A percentile compares a stretch with the other conserved stretches of the same genome.
Evolutionary conservation across 495 filamentous ascomycete genomes (phyloP).

Genomic region (Tuber magnatum): DNA sequence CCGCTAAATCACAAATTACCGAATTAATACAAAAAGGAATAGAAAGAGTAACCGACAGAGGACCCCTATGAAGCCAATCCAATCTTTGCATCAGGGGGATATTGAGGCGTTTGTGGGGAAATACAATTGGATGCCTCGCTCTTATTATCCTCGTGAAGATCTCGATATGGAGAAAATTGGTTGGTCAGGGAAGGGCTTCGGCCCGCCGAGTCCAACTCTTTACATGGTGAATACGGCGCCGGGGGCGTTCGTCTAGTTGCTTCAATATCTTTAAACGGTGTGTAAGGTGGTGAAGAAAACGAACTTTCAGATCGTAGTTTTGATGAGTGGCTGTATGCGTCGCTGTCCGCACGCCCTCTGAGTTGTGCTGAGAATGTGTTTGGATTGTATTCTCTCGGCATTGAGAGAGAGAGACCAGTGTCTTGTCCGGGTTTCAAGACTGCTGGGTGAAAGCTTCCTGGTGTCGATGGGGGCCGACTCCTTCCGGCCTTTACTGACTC

Average conservation of each 20-base stretch:
- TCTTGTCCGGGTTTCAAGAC: neutral
- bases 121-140: slow-evolving; percentile 20
- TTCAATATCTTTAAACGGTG: slow-evolving; percentile 27
- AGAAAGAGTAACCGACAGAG: slow-evolving; percentile 4
- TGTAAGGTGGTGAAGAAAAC: slow-evolving; percentile 29
- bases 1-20: slow-evolving; percentile 25
- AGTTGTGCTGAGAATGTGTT: slow-evolving; percentile 39
- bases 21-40: slow-evolving; percentile 15
- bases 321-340: slow-evolving; percentile 19
- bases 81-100: slow-evolving; percentile 33
- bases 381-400: slow-evolving; percentile 39
- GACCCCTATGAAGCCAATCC: slow-evolving; percentile 28
- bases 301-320: slow-evolving; percentile 28
- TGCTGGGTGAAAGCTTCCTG: slow-evolving; percentile 12
- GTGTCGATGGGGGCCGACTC: neutral
- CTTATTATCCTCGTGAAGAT: slow-evolving; percentile 18
- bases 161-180: slow-evolving; percentile 30
- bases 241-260: slow-evolving; percentile 11
- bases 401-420: slow-evolving; percentile 17
- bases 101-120: slow-evolving; percentile 27
- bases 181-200: slow-evolving; percentile 18
- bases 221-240: slow-evolving; percentile 32
- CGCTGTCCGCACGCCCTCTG: slow-evolving; percentile 28
- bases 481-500: slow-evolving; percentile 28
- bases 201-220: slow-evolving; percentile 19